Evolutionary conservation across 495 filamentous ascomycete genomes (phyloP).

Genomic region (Penicillium bialowiezense): DNA sequence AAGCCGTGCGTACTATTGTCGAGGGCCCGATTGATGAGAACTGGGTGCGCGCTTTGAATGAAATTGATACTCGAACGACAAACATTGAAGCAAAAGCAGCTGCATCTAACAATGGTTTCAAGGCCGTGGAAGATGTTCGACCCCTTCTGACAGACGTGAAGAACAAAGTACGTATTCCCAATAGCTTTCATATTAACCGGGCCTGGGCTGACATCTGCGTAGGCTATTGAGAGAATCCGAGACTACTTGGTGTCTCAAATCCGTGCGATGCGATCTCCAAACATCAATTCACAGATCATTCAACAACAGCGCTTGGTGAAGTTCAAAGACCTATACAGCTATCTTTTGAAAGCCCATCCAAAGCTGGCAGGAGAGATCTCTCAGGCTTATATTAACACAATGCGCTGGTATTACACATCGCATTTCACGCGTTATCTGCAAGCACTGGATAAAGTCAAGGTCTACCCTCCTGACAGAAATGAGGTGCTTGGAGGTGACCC

Average conservation of each 20-base stretch:
- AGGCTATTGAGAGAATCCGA: slow-evolving; percentile 90
- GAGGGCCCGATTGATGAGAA: slow-evolving; percentile 88
- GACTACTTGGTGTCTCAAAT: slow-evolving; percentile 93
- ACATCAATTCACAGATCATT: slow-evolving; percentile 93
- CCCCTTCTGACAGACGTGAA: slow-evolving; percentile 81
- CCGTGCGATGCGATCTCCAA: slow-evolving; percentile 86
- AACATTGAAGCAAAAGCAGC: slow-evolving; percentile 63
- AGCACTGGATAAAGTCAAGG: slow-evolving; percentile 76
- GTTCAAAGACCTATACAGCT: slow-evolving; percentile 83
- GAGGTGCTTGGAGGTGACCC: slow-evolving; percentile 83
- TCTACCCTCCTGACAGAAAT: slow-evolving; percentile 78
- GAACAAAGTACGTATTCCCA: slow-evolving; percentile 58
- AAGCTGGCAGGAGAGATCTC: slow-evolving; percentile 80
- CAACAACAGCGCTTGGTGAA: slow-evolving; percentile 86
- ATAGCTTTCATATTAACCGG: neutral
- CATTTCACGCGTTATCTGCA: slow-evolving; percentile 87
- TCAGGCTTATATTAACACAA: slow-evolving; percentile 95
- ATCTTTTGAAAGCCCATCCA: slow-evolving; percentile 74
- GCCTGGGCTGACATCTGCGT: slow-evolving; percentile 10
- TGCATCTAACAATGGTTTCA: slow-evolving; percentile 59
- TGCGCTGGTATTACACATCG: slow-evolving; percentile 96
- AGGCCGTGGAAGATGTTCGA: slow-evolving; percentile 77
- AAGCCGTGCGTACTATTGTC: slow-evolving; percentile 73
- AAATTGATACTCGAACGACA: slow-evolving; percentile 74
- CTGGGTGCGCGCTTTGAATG: slow-evolving; percentile 82